Conservation (phyloP, 2,329 filamentous ascomycete species). For the Cytospora piceae region DNA sequence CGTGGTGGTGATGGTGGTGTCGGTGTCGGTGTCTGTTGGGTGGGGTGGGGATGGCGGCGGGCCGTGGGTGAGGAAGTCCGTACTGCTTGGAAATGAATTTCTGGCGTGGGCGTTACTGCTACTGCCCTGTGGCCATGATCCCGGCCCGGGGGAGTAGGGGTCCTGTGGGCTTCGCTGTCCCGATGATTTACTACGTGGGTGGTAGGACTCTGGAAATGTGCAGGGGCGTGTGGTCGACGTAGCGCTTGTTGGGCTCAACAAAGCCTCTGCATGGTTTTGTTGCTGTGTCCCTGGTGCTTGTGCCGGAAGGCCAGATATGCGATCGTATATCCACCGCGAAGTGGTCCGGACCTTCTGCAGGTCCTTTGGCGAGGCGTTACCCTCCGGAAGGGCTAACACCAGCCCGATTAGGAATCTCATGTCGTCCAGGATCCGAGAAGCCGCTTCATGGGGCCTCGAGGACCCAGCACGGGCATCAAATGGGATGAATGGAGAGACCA, state of each 20-base stretch:
- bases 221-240: neutral
- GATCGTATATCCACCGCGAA: slow-evolving; percentile 46
- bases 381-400: slow-evolving; percentile 45
- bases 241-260: slow-evolving; percentile 8
- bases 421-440: slow-evolving; percentile 55
- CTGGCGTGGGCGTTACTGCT: neutral
- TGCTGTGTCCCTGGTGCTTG: slow-evolving; percentile 23
- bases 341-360: slow-evolving; percentile 45
- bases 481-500: slow-evolving; percentile 47
- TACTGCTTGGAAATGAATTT: neutral
- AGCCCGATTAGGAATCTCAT: slow-evolving; percentile 52
- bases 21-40: neutral
- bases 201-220: neutral
- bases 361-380: slow-evolving; percentile 40
- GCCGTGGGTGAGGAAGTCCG: neutral
- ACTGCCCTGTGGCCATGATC: neutral
- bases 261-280: slow-evolving; percentile 1
- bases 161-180: slow-evolving; percentile 13
- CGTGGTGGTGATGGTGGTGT: neutral
- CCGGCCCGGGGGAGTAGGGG: neutral
- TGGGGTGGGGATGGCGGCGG: slow-evolving; percentile 3
- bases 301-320: slow-evolving; percentile 40
- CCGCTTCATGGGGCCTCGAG: slow-evolving; percentile 49
- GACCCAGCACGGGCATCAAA: slow-evolving; percentile 48
- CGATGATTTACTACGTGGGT: slow-evolving; percentile 1